These are phyloP conservation scores for Musa schizocarpa DNA, from an alignment of 176 grass and related monocot genomes.

Conservation along the genomic window DNA sequence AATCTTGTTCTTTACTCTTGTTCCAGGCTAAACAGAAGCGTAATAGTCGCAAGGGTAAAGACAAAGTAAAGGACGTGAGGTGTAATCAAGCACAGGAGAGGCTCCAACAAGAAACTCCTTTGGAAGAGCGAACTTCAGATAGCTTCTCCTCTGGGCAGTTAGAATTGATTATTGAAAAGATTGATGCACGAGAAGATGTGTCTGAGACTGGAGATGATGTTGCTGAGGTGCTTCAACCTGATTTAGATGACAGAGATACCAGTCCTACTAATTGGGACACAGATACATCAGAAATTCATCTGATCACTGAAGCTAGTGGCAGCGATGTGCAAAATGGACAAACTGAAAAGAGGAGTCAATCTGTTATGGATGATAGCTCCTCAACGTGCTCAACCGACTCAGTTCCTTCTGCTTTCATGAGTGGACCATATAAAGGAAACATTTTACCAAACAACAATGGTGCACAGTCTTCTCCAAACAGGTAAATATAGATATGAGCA, in stretches of 20 bases:
- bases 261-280: slow-evolving; percentile 85
- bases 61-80: slow-evolving; percentile 61
- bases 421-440: slow-evolving; percentile 47
- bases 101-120: slow-evolving; percentile 23
- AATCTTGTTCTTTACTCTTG: slow-evolving; percentile 2
- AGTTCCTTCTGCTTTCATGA: slow-evolving; percentile 52
- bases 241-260: slow-evolving; percentile 57
- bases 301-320: slow-evolving; percentile 29
- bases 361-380: slow-evolving; percentile 77
- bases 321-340: slow-evolving; percentile 48
- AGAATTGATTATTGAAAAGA: slow-evolving; percentile 30
- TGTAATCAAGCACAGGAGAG: slow-evolving; percentile 34
- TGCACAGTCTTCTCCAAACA: slow-evolving; percentile 53
- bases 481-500: slow-evolving; percentile 34
- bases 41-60: slow-evolving; percentile 60
- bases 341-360: slow-evolving; percentile 45
- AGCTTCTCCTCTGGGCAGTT: slow-evolving; percentile 15
- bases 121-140: slow-evolving; percentile 42
- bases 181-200: slow-evolving; percentile 50
- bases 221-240: slow-evolving; percentile 52
- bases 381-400: slow-evolving; percentile 91
- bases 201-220: slow-evolving; percentile 74
- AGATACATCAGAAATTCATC: slow-evolving; percentile 64
- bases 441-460: slow-evolving; percentile 36
- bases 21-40: slow-evolving; percentile 88